Evolutionary conservation across 768 basidiomycete species (phyloP).

Genomic region (Coprinopsis cinerea): DNA sequence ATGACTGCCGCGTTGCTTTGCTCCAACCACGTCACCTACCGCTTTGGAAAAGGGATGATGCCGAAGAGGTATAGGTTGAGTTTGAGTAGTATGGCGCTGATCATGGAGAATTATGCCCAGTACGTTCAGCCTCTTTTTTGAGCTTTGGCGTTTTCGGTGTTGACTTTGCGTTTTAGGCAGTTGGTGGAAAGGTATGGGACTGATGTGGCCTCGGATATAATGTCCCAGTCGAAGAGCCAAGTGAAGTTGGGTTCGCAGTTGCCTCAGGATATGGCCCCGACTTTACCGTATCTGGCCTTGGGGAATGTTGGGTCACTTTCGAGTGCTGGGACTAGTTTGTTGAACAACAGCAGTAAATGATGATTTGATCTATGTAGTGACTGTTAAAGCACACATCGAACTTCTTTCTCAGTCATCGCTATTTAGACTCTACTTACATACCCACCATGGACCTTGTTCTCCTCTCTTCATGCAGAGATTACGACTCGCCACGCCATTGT

Average conservation of each 20-base stretch:
- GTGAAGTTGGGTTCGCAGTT: slow-evolving; percentile 20
- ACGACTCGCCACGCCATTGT: too few species aligned
- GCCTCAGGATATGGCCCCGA: background rate
- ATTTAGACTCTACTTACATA: too few species aligned
- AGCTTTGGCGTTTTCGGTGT: background rate
- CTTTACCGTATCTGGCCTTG: background rate
- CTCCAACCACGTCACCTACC: slow-evolving; percentile 80
- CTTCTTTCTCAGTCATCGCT: too few species aligned
- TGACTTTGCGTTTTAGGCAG: slow-evolving; percentile 36
- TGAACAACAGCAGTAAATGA: too few species aligned
- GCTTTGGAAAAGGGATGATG: slow-evolving; percentile 87
- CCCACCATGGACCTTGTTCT: too few species aligned
- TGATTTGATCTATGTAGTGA: too few species aligned
- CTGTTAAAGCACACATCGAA: too few species aligned
- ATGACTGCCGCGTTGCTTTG: slow-evolving; percentile 64
- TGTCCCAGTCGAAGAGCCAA: slow-evolving; percentile 47
- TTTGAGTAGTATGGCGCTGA: slow-evolving; percentile 68
- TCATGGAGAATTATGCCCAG: slow-evolving; percentile 83
- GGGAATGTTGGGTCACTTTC: background rate
- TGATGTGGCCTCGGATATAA: slow-evolving; percentile 48
- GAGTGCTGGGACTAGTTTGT: too few species aligned
- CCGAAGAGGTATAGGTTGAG: slow-evolving; percentile 77
- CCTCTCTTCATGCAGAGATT: too few species aligned
- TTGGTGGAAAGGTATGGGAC: slow-evolving; percentile 65
- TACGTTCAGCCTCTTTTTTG: slow-evolving; percentile 25